Evolutionary conservation across 495 filamentous ascomycete species (phyloP), one percentile per base, ranked within the genome.

Genomic region (Daldinia loculata): DNA sequence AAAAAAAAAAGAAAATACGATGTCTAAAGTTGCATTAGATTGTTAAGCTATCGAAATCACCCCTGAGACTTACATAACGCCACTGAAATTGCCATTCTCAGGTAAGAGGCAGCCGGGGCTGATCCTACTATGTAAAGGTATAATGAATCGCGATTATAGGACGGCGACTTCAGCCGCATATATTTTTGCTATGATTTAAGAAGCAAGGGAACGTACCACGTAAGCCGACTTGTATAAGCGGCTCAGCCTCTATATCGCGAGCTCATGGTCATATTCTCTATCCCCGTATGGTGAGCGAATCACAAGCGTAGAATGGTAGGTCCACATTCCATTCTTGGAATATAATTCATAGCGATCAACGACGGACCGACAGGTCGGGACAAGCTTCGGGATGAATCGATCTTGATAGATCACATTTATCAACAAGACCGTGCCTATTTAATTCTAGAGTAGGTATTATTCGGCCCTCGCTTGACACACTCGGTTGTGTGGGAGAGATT

Each of bases 291-390:
- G 22, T 6, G 50, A 58, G 41, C 66, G 36, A 69, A 73, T 69
- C 65, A 72, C n/a, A 48, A 51, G 56, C 7, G 43, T 24, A 27
- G 43, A 72, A 69, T 59, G 15, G 41, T 19, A 15, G 56, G 27
- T 50, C 70, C 66, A 73, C 70, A 69, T 73, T 66, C 70, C 66
- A 14, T 69, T 69, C 57, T 61, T 32, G 61, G 66, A 66, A 65
- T 50, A 67, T 8, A 12, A 9, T 29, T 59, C 26, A 45, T 14
- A 12, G 36, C 11, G 38, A 64, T 34, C 56, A n/a, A 9, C 38
- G 29, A 32, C 1, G 48, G 27, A 52, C 56, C 56, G 60, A 36
- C 26, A 36, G 27, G 43, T 67, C 32, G 56, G 63, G 34, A 53
- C 26, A 45, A 11, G 56, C 24, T 53, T 36, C 8, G 43, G 17